Evolutionary conservation across 371 early-diverging fungal species (phyloP).

Genomic region (Mucor racemosus): DNA sequence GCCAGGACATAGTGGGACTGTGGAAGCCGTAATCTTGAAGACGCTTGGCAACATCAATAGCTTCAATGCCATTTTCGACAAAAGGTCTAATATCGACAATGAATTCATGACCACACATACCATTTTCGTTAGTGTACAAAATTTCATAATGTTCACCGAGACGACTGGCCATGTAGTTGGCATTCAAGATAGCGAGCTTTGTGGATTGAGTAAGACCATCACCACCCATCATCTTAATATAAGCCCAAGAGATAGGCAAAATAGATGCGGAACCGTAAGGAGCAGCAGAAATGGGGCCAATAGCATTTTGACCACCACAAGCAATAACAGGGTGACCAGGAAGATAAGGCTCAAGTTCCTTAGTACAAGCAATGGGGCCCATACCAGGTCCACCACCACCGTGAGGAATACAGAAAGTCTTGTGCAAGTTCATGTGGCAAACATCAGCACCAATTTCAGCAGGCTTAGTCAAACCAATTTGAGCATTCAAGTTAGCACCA

Average conservation of each 20-base stretch:
- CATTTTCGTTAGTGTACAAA: conserved; percentile 88
- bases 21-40: conserved; percentile 98
- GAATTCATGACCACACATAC: conserved; percentile 98
- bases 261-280: conserved; percentile 97
- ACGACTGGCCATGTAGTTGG: conserved; percentile 96
- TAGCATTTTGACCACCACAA: conserved; percentile 74
- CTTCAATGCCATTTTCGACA: conserved; percentile 80
- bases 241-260: conserved; percentile 97
- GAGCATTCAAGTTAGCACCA: conserved; percentile 98
- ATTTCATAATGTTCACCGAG: conserved; percentile 88
- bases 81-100: conserved; percentile 95
- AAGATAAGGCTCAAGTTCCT: conserved; percentile 91
- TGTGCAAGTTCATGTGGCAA: conserved; percentile 98
- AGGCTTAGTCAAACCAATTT: conserved; percentile 94
- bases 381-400: conserved; percentile 99
- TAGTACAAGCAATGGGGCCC: conserved; percentile 92
- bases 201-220: conserved; percentile 87
- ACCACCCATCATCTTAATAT: conserved; percentile 95
- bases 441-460: conserved; percentile 98
- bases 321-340: conserved; percentile 88
- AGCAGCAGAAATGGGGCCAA: conserved; percentile 95
- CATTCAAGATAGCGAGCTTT: conserved; percentile 90
- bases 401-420: conserved; percentile 98
- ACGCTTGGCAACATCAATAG: conserved; percentile 97
- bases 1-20: conserved; percentile 98